Evolutionary conservation across 495 filamentous ascomycete genomes (phyloP), one percentile per base, ranked within the genome.

Genomic region (Hyphodiscus hymeniophilus): DNA sequence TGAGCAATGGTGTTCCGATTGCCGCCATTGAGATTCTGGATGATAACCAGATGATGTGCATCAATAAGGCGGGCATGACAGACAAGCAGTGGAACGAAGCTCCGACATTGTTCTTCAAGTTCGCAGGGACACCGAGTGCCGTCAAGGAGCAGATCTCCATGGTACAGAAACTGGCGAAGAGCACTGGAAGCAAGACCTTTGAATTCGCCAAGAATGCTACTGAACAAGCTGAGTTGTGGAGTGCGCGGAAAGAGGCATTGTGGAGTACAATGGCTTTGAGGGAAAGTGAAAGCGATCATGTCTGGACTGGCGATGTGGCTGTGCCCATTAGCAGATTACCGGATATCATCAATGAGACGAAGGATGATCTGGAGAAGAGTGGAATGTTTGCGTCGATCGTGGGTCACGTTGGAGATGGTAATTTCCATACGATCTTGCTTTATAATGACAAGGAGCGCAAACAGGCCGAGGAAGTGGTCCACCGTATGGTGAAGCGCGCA

Each of bases 51-150:
- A 97, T 97, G 91, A 74, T 76, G 49, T 88, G 87, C 52, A 89
- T 97, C 66, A 97, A 97, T 66, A 61, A 72, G 35, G 80, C 82
- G 4, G 87, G 88, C 48, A 75, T 71, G 42, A 95, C 89, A 0
- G 69, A 72, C 6, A 79, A 81, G 42, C 62, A 59, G 7, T 95
- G 90, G 87, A 78, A 75, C 50, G 81, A 84, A 50, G 77, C 77
- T 15, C 90, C 91, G 3, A 95, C 91, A 3, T 67, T 97, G 3
- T 95, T 97, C 68, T 92, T 97, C 76, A 96, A 96, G 60, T 97
- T 95, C 64, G 76, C 79, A 13, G 89, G 90, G 26, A 92, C 87
- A 0, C 72, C 70, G 0, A 67, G 66, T 3, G 76, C 77, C 5
- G 88, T 95, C 16, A 86, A 87, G 59, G 90, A 96, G 65, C 87